Conservation (phyloP, 225 moss, liverwort and hornwort species). For the Neckera pumila region DNA sequence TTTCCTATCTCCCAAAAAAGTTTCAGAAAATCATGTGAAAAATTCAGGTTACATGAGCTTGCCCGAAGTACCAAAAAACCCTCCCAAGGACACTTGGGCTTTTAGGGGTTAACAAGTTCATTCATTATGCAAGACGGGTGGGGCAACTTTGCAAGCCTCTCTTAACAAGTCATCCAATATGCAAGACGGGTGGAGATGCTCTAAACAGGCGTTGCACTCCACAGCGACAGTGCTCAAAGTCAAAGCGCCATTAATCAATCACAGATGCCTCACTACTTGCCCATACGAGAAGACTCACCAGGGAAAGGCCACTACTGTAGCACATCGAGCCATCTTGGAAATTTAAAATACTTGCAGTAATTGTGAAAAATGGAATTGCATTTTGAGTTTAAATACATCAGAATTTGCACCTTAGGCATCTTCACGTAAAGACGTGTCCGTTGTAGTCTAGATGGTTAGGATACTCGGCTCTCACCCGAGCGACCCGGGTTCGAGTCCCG, state of each 20-base stretch:
- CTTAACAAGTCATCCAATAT: no score
- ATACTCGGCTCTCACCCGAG: conserved; percentile 5
- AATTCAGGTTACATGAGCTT: no score
- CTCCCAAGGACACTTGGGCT: no score
- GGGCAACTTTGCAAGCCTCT: no score
- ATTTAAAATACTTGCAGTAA: neutral
- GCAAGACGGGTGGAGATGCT: no score
- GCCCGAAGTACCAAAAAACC: no score
- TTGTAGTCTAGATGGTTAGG: conserved; percentile 21
- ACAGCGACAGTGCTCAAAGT: neutral
- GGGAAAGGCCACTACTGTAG: neutral
- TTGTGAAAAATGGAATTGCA: rapidly evolving
- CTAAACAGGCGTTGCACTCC: neutral
- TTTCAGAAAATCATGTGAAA: no score
- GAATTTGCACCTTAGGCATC: rapidly evolving
- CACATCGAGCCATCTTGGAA: neutral
- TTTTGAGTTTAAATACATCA: rapidly evolving
- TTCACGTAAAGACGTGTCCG: neutral
- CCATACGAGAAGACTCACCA: neutral
- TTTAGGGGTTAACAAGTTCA: no score
- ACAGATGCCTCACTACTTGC: neutral
- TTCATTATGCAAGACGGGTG: no score
- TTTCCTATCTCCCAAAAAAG: no score
- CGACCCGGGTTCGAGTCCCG: conserved; percentile 14
- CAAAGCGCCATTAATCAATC: neutral